These are phyloP conservation scores for Cytauxzoon felis DNA, from an alignment of 169 alveolate genomes.

Conservation along the genomic window DNA sequence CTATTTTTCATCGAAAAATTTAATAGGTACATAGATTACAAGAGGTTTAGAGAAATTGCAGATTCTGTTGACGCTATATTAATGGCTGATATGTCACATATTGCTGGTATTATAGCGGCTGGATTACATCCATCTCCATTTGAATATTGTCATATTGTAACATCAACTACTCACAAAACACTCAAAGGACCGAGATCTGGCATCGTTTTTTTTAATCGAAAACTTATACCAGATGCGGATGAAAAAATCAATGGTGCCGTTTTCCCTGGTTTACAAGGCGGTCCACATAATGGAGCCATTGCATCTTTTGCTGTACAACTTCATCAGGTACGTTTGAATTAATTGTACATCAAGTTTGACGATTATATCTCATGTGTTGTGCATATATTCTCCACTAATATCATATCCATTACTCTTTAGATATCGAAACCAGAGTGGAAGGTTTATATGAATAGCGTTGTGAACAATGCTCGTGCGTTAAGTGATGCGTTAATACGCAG, in stretches of 20 bases:
- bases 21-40: constrained; percentile 82
- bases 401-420: background rate
- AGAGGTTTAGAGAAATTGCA: constrained; percentile 85
- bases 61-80: constrained; percentile 93
- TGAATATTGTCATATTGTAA: constrained; percentile 91
- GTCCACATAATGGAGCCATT: constrained; percentile 89
- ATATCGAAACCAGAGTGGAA: constrained; percentile 68
- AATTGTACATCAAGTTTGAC: background rate
- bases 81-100: constrained; percentile 97
- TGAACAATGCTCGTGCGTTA: constrained; percentile 76
- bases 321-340: constrained; percentile 67
- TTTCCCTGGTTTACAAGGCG: constrained; percentile 95
- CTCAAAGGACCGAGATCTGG: constrained; percentile 96
- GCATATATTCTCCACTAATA: background rate
- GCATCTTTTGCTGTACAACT: constrained; percentile 85
- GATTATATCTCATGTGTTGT: background rate
- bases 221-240: constrained; percentile 75
- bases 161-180: constrained; percentile 96
- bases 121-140: constrained; percentile 86
- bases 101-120: constrained; percentile 92
- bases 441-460: constrained; percentile 68
- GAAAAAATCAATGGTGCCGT: constrained; percentile 91
- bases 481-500: no score
- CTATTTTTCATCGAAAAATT: constrained; percentile 38
- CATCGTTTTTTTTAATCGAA: constrained; percentile 86